phyloP scores from a whole-genome alignment of 176 grass and related monocot genomes.

The Oryza rufipogon region DNA sequence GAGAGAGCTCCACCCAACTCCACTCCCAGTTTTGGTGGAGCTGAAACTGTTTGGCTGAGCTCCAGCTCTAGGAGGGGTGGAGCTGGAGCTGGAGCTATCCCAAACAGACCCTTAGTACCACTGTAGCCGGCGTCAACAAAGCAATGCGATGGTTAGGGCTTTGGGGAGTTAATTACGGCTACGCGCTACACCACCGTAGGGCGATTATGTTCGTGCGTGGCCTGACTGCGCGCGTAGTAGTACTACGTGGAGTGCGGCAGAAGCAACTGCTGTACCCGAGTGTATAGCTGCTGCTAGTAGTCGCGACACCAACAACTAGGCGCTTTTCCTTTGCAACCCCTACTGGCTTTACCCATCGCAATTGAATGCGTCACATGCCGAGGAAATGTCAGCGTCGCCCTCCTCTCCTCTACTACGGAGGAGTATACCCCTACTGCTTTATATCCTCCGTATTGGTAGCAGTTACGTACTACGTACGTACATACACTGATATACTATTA shows the following conservation, averaged over 20 bases:
- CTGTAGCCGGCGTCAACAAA: neutral
- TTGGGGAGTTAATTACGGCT: neutral
- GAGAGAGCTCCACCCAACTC: no score
- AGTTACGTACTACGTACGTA: neutral
- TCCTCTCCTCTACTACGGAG: no score
- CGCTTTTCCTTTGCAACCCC: neutral
- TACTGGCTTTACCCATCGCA: constrained; percentile 39
- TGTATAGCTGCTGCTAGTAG: neutral
- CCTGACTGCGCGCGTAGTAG: neutral
- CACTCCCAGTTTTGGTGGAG: no score
- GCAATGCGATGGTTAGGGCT: neutral
- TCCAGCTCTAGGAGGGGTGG: no score
- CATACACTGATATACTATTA: neutral
- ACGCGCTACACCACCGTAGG: neutral
- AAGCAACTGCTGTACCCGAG: constrained; percentile 25
- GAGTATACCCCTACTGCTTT: constrained; percentile 11
- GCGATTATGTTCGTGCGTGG: neutral
- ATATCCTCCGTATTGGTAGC: constrained; percentile 15
- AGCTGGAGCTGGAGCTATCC: no score
- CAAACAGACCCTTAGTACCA: neutral
- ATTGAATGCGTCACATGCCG: constrained; percentile 49
- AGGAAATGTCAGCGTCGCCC: constrained; percentile 38
- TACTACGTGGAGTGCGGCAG: constrained; percentile 28
- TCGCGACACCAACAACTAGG: neutral
- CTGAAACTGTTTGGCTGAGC: no score